Percentiles rank a stretch among this genome's conserved stretches.
phyloP scores from a whole-genome alignment of 176 grass and related monocot species.

The Chrysopogon serrulatus region DNA sequence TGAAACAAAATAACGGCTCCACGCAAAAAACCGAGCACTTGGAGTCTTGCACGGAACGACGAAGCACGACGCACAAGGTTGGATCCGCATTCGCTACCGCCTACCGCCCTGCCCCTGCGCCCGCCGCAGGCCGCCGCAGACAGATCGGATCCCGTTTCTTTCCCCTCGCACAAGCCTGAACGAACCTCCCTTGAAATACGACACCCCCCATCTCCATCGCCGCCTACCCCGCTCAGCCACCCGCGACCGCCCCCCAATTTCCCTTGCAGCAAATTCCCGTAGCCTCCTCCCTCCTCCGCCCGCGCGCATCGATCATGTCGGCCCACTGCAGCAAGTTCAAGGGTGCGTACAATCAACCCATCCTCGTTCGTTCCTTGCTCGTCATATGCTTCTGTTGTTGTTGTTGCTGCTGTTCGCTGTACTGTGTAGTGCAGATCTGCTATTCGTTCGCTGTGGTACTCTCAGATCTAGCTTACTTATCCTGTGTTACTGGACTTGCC shows the following conservation, averaged over 20 bases:
- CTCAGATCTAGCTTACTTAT: neutral
- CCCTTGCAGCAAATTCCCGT: neutral
- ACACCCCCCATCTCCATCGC: neutral
- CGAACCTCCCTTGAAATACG: conserved; percentile 17
- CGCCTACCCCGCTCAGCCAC: neutral
- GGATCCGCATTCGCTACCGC: too few relatives aligned
- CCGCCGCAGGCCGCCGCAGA: too few relatives aligned
- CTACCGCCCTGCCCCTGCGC: too few relatives aligned
- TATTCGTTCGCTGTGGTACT: neutral
- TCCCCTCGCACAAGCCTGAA: conserved; percentile 37
- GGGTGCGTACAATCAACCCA: conserved; percentile 29
- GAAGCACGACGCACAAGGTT: neutral
- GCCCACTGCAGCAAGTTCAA: conserved; percentile 64
- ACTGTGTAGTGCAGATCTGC: conserved; percentile 26
- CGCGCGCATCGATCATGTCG: conserved; percentile 43
- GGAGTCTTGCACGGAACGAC: neutral
- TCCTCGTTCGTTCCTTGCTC: neutral
- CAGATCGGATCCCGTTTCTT: conserved; percentile 42
- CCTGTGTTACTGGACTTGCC: neutral
- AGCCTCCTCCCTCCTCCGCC: neutral
- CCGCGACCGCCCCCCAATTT: neutral
- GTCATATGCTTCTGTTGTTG: neutral
- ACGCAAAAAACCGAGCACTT: neutral
- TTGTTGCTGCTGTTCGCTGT: too few relatives aligned
- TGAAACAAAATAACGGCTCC: neutral